Conservation (phyloP, 164 flowering plant species). For the Euptelea pleiosperma region DNA sequence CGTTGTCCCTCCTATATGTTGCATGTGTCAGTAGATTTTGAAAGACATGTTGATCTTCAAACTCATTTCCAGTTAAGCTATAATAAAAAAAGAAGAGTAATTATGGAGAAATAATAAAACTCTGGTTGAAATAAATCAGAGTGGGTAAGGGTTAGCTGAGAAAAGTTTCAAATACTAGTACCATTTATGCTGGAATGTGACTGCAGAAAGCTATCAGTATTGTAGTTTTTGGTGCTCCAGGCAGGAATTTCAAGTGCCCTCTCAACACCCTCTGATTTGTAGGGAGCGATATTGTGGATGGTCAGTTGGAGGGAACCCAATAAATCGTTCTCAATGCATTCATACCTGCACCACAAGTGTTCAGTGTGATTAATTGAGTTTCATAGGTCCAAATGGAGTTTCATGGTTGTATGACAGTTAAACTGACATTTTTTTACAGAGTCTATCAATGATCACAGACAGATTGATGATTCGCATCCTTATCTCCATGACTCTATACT, state of each 20-base stretch:
- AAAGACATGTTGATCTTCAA: constrained; percentile 20
- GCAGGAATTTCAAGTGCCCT: constrained; percentile 53
- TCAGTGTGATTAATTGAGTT: neutral
- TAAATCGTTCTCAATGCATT: constrained; percentile 78
- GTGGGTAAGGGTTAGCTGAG: neutral
- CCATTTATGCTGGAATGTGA: constrained; percentile 14
- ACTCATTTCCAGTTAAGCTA: constrained; percentile 15
- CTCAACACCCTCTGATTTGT: constrained; percentile 68
- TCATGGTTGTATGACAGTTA: neutral
- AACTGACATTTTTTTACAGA: constrained; percentile 53
- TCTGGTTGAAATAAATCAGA: no score
- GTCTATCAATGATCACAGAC: constrained; percentile 31
- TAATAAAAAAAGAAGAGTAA: constrained; percentile 6
- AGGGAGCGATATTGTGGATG: constrained; percentile 62
- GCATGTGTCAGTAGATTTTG: constrained; percentile 18
- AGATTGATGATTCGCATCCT: constrained; percentile 51
- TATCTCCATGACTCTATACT: constrained; percentile 28
- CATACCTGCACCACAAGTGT: constrained; percentile 63
- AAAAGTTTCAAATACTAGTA: neutral
- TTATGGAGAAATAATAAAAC: neutral
- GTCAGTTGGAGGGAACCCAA: constrained; percentile 50
- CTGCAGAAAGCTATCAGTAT: constrained; percentile 10
- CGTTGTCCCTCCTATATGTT: constrained; percentile 32
- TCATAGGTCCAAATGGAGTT: neutral
- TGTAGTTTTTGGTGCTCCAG: constrained; percentile 18